A percentile compares a stretch with the other conserved stretches of the same genome.
These are phyloP conservation scores for Boletus chippewaensis DNA, from an alignment of 1,284 basidiomycete genomes.

Conservation along the genomic window DNA sequence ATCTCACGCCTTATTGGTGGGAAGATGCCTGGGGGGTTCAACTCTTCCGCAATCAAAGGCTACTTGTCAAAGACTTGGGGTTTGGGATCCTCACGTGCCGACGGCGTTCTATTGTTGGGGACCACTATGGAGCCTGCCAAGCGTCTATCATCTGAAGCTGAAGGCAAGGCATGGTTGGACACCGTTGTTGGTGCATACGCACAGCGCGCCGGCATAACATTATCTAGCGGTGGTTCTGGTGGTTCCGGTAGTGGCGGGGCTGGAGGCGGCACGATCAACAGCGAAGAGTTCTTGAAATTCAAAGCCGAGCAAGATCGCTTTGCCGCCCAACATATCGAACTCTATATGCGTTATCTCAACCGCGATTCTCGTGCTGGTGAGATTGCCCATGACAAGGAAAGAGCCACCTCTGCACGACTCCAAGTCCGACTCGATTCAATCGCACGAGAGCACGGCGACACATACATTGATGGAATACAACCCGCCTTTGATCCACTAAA, in stretches of 20 bases:
- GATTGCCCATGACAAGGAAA: constrained; percentile 83
- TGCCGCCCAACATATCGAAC: constrained; percentile 88
- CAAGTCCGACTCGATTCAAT: constrained; percentile 89
- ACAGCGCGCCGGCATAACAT: constrained; percentile 78
- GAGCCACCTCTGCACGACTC: constrained; percentile 62
- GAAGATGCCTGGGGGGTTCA: constrained; percentile 99
- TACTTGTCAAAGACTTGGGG: constrained; percentile 92
- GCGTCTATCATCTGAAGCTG: constrained; percentile 84
- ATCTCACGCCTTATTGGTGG: constrained; percentile 88
- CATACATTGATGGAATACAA: constrained; percentile 91
- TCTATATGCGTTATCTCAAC: constrained; percentile 94
- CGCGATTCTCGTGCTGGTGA: constrained; percentile 91
- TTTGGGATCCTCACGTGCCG: constrained; percentile 81
- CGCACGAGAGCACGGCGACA: constrained; percentile 84
- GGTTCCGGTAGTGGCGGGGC: constrained; percentile 56
- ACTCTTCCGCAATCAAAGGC: constrained; percentile 86
- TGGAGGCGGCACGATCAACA: constrained; percentile 88
- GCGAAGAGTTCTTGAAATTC: constrained; percentile 97
- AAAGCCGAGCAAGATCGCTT: constrained; percentile 90
- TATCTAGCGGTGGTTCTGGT: constrained; percentile 62
- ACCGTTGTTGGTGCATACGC: constrained; percentile 80
- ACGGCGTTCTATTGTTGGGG: constrained; percentile 87
- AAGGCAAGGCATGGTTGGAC: constrained; percentile 94
- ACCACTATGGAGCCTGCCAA: constrained; percentile 92
- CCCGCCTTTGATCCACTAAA: constrained; percentile 93